Base-by-base conservation (phyloP, 1,284 basidiomycete genomes). In the Boletus semigastroideus region DNA sequence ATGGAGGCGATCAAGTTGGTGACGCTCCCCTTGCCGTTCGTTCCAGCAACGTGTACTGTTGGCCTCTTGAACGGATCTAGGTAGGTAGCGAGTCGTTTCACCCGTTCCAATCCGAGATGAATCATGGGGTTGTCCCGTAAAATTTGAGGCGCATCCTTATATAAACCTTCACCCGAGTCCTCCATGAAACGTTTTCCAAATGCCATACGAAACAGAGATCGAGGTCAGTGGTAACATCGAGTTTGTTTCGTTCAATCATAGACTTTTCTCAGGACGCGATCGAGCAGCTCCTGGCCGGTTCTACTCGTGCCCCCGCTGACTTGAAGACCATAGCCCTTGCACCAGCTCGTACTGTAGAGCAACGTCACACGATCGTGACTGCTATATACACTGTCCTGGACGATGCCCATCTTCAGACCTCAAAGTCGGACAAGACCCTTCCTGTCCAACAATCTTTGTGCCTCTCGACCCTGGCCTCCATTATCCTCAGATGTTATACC, bases 21-120 rank as follows among this genome's bases (percentile, higher is more conserved):
- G 11, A 95, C 92, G 54, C 90, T 94, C 27, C 97, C 97, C 71
- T 99, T 99, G 28, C 96, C 96, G 71, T 99, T 99, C 0, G 97
- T 99, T 0, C 97, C 96, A 5, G 94, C 87, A 47, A 99, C 81
- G 66, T 99, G 97, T 36, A 94, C 79, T 1, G 95, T 92, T 0
- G 94, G 95, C 2, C 92, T 82, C 0, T 74, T 81, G 62, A 89
- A 86, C 0, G 78, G 74, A 0, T 84, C 85, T 2, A 98, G 76
- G 48, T 77, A 68, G 5, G 66, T 55, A 46, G 88, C 77, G 3
- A 97, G 76, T 6, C 59, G 69, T 20, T 67, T 67, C 59, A 98
- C 85, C 5, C 92, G 83, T 37, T 85, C 76, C 1, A 97, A 78
- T 1, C 86, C 84, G 10, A 97, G 83, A 57, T 90, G 84, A 65